Conservation (phyloP, 345 rosid genomes). For the Reutealis trisperma region DNA sequence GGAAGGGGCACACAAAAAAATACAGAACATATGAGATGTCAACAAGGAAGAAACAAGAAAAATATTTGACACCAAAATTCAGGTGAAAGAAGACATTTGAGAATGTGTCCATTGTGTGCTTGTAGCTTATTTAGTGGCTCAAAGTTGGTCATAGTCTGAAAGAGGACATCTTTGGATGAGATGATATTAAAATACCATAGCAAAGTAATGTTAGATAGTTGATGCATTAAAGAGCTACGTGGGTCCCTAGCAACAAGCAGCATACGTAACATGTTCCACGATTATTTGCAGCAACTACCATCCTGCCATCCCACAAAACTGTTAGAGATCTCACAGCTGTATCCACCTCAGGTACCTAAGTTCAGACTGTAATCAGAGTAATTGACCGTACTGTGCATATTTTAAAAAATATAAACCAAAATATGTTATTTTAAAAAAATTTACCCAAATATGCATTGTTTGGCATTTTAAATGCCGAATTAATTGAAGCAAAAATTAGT, state of each 20-base stretch:
- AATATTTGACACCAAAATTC: constrained; percentile 33
- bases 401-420: too few relatives aligned
- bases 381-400: too few relatives aligned
- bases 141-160: constrained; percentile 88
- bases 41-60: background rate
- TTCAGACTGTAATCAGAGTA: constrained; percentile 20
- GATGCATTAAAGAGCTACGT: constrained; percentile 39
- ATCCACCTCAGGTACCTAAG: constrained; percentile 86
- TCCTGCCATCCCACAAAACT: constrained; percentile 96
- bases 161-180: background rate
- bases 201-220: constrained; percentile 3
- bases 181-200: background rate
- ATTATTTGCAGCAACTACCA: constrained; percentile 95
- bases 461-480: too few relatives aligned
- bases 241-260: constrained; percentile 80
- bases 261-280: constrained; percentile 93
- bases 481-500: too few relatives aligned
- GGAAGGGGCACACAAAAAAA: background rate
- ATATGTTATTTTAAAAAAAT: too few relatives aligned
- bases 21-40: background rate
- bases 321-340: constrained; percentile 88
- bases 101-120: constrained; percentile 85
- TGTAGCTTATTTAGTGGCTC: constrained; percentile 96
- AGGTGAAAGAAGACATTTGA: constrained; percentile 92
- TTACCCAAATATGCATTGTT: too few relatives aligned